Percentiles rank a stretch among this genome's conserved stretches.
phyloP scores from a whole-genome alignment of 1,139 yeast species.

The Nakaseomyces delphensis region DNA sequence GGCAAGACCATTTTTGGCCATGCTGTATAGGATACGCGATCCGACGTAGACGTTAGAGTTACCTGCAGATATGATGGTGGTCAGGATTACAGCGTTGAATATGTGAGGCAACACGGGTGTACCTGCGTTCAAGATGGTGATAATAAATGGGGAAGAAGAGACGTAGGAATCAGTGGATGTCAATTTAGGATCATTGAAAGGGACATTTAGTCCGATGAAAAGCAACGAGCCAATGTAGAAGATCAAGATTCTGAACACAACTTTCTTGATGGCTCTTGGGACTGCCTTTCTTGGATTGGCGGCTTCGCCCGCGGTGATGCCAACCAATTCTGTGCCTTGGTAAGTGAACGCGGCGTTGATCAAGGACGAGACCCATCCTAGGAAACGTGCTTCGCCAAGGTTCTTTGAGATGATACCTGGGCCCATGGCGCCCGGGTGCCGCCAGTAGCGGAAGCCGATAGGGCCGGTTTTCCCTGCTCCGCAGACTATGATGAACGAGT shows the following conservation, averaged over 20 bases:
- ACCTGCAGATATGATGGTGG: conserved; percentile 69
- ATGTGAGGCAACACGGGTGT: conserved; percentile 60
- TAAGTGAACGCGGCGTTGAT: conserved; percentile 69
- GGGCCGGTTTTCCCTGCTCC: conserved; percentile 70
- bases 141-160: conserved; percentile 68
- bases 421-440: conserved; percentile 85
- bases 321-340: conserved; percentile 82
- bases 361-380: conserved; percentile 61
- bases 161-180: conserved; percentile 39
- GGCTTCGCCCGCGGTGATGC: conserved; percentile 84
- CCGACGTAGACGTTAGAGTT: conserved; percentile 76
- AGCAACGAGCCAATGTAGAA: conserved; percentile 74
- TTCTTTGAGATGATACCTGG: conserved; percentile 42
- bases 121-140: conserved; percentile 59
- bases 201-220: conserved; percentile 76
- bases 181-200: conserved; percentile 59
- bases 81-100: conserved; percentile 64
- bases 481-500: conserved; percentile 64
- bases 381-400: conserved; percentile 59
- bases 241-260: conserved; percentile 67
- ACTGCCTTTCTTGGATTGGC: conserved; percentile 73
- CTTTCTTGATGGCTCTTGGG: conserved; percentile 78
- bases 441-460: conserved; percentile 83
- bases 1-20: conserved; percentile 54
- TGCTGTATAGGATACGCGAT: conserved; percentile 60